These are phyloP conservation scores for Cutaneotrichosporon arboriforme DNA, from an alignment of 1,284 basidiomycete species.

Conservation along the genomic window DNA sequence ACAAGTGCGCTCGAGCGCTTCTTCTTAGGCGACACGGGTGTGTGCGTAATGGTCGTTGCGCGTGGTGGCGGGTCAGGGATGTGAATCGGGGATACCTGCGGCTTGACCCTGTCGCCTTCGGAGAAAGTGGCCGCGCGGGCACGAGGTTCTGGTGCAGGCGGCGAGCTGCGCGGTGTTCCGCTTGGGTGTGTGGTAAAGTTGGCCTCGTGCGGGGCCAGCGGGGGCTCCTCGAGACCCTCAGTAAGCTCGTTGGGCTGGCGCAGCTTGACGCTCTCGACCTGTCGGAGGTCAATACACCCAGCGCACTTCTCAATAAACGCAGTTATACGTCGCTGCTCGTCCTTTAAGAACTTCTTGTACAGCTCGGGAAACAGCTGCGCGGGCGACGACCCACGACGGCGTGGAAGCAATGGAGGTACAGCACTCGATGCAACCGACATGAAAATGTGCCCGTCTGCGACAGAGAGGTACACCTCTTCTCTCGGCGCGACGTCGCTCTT, in stretches of 20 bases:
- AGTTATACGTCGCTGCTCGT: slow-evolving; percentile 31
- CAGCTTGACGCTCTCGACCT: slow-evolving; percentile 28
- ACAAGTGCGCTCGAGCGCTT: background rate
- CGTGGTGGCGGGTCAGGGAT: background rate
- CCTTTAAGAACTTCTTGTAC: slow-evolving; percentile 24
- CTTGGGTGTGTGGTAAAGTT: background rate
- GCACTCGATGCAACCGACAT: slow-evolving; percentile 24
- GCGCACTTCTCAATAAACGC: slow-evolving; percentile 29
- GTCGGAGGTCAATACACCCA: slow-evolving; percentile 41
- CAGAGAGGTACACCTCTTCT: slow-evolving; percentile 33
- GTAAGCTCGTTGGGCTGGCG: background rate
- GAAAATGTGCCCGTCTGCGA: slow-evolving; percentile 41
- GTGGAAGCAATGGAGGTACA: slow-evolving; percentile 31
- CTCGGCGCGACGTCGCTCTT: slow-evolving; percentile 16
- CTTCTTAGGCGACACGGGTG: background rate
- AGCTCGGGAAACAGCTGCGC: slow-evolving; percentile 34
- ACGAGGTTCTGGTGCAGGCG: background rate
- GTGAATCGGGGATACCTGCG: background rate
- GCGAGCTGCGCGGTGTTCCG: too few species aligned
- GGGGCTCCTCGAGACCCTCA: background rate
- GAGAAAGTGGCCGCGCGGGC: background rate
- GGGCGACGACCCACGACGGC: slow-evolving; percentile 26
- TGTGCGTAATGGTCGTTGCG: background rate
- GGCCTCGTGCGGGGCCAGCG: background rate
- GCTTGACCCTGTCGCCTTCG: background rate